These are phyloP conservation scores for Pseudogymnoascus pannorum DNA, from an alignment of 2,329 filamentous ascomycete species.

Conservation along the genomic window DNA sequence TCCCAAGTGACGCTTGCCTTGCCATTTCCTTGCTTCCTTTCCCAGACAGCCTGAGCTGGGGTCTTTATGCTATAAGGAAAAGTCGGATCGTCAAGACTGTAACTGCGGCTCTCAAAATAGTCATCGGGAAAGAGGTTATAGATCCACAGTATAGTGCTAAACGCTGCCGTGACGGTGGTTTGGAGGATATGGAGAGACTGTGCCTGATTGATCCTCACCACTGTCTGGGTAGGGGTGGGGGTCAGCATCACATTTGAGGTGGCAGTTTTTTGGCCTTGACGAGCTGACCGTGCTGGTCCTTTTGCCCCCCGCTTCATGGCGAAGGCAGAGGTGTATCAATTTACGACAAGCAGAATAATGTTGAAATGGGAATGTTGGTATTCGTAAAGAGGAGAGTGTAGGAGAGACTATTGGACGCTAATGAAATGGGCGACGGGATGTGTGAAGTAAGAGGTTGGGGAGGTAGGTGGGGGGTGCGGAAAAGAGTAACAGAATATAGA, in stretches of 20 bases:
- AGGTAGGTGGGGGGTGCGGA: not conserved
- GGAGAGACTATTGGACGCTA: not conserved
- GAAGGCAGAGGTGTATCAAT: not conserved
- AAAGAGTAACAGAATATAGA: not conserved
- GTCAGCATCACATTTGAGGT: not conserved
- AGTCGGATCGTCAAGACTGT: not conserved
- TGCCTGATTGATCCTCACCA: not conserved
- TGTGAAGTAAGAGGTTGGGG: not conserved
- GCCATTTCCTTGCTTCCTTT: not conserved
- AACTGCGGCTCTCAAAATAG: not conserved
- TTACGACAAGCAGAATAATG: no score
- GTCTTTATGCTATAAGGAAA: not conserved
- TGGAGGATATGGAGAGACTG: slow-evolving; percentile 9
- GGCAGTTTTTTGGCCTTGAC: not conserved
- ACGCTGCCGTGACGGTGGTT: slow-evolving; percentile 5
- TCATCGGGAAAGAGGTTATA: not conserved
- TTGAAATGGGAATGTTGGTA: not conserved
- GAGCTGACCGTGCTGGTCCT: not conserved
- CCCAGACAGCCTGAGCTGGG: not conserved
- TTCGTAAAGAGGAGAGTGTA: not conserved
- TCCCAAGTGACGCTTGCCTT: not conserved
- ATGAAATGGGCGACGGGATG: not conserved
- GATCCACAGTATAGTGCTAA: slow-evolving; percentile 1
- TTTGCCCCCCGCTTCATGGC: not conserved
- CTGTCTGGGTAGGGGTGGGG: not conserved